phyloP scores from a whole-genome alignment of 2,329 filamentous ascomycete genomes.

The Colletotrichum limetticola region DNA sequence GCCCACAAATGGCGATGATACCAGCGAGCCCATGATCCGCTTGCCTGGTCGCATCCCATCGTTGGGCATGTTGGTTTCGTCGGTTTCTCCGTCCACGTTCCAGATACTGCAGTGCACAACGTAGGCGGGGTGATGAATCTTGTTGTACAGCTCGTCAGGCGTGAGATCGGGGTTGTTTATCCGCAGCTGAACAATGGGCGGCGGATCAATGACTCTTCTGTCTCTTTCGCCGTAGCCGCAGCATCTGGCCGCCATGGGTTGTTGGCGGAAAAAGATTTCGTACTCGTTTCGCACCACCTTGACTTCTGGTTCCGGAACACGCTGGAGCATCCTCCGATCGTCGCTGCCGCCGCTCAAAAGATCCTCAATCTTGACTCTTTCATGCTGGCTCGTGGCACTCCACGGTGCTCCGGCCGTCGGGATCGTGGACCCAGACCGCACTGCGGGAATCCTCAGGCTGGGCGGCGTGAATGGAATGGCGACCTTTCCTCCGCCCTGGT shows the following conservation, averaged over 20 bases:
- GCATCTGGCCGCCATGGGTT: conserved; percentile 80
- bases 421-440: conserved; percentile 9
- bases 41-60: conserved; percentile 78
- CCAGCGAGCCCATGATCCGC: conserved; percentile 82
- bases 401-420: background rate
- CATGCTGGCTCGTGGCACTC: conserved; percentile 25
- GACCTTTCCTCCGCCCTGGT: conserved; percentile 28
- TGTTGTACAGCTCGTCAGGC: conserved; percentile 61
- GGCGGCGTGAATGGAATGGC: conserved; percentile 32
- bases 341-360: conserved; percentile 31
- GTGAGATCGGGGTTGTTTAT: conserved; percentile 68
- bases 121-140: conserved; percentile 70
- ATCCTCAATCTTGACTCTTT: conserved; percentile 38
- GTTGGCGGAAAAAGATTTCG: conserved; percentile 75
- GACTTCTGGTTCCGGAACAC: background rate
- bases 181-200: conserved; percentile 81
- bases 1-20: conserved; percentile 81
- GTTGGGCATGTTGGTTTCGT: conserved; percentile 77
- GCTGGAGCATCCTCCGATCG: background rate
- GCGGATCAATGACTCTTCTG: conserved; percentile 83
- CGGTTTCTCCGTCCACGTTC: conserved; percentile 73
- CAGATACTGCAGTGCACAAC: conserved; percentile 83
- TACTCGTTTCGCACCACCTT: conserved; percentile 44
- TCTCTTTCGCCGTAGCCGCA: conserved; percentile 88
- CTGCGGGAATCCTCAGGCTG: conserved; percentile 18